phyloP scores from a whole-genome alignment of 345 rosid species.

The Mallotus nudiflorus region DNA sequence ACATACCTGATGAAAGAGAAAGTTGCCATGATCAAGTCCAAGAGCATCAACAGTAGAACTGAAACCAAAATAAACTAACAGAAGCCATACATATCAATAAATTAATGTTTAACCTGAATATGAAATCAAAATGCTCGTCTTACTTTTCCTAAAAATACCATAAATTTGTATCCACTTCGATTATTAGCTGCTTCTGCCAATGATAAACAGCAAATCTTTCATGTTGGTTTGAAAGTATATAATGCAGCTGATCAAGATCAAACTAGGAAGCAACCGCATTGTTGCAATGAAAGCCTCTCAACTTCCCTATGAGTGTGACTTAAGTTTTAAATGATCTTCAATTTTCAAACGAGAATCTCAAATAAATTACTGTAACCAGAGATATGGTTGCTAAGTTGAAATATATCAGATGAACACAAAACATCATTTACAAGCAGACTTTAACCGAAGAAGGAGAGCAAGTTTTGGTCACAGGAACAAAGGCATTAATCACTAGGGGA shows the following conservation, averaged over 20 bases:
- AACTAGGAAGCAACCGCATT: not conserved
- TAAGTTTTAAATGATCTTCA: not conserved
- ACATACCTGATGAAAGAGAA: conserved; percentile 60
- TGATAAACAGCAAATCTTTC: not conserved
- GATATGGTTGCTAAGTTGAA: not conserved
- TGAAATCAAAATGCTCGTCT: not conserved
- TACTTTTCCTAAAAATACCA: not conserved
- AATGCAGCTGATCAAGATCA: not conserved
- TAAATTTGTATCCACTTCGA: not conserved
- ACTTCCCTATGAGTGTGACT: not conserved
- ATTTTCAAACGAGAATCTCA: not conserved
- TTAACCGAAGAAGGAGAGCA: no score
- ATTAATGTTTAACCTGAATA: not conserved
- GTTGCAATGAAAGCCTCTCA: not conserved
- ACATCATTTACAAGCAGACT: not conserved
- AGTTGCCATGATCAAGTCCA: conserved; percentile 8
- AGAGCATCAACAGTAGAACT: not conserved
- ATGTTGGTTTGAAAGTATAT: not conserved
- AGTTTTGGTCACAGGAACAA: not conserved
- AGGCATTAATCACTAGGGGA: no score
- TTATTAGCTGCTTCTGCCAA: not conserved
- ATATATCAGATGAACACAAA: not conserved
- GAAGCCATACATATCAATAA: not conserved
- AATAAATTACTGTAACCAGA: not conserved
- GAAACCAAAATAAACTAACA: not conserved